Percentiles rank a stretch among this genome's conserved stretches.
Evolutionary conservation across 1,284 basidiomycete genomes (phyloP).

Genomic region (Ganoderma meredithae): DNA sequence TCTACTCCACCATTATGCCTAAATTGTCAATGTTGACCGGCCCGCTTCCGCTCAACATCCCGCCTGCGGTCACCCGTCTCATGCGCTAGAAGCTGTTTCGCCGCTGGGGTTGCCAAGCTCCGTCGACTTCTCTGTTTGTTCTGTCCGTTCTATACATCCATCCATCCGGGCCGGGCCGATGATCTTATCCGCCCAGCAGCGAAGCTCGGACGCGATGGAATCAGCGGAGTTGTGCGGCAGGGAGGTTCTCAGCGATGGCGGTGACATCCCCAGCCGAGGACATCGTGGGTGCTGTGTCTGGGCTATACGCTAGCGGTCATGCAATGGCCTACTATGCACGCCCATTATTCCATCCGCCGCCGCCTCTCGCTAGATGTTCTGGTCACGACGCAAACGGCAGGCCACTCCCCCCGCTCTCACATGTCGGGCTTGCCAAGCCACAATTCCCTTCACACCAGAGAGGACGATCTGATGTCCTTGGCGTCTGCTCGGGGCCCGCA

Average conservation of each 20-base stretch:
- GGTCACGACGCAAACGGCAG: neutral
- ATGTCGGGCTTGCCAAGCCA: neutral
- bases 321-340: neutral
- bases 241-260: neutral
- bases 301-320: neutral
- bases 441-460: neutral
- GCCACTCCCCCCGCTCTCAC: neutral
- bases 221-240: neutral
- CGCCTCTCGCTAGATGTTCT: neutral
- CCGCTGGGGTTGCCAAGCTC: neutral
- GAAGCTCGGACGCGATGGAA: neutral
- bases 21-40: neutral
- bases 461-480: neutral
- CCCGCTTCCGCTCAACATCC: neutral
- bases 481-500: neutral
- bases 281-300: neutral
- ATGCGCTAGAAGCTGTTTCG: neutral
- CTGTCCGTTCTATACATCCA: neutral
- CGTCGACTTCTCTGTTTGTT: neutral
- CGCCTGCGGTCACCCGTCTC: neutral
- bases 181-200: neutral
- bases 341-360: neutral
- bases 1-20: neutral
- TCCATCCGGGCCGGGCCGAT: neutral
- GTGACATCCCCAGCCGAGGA: neutral